phyloP scores from a whole-genome alignment of 2,329 filamentous ascomycete species.

The Thielaviopsis musarum region DNA sequence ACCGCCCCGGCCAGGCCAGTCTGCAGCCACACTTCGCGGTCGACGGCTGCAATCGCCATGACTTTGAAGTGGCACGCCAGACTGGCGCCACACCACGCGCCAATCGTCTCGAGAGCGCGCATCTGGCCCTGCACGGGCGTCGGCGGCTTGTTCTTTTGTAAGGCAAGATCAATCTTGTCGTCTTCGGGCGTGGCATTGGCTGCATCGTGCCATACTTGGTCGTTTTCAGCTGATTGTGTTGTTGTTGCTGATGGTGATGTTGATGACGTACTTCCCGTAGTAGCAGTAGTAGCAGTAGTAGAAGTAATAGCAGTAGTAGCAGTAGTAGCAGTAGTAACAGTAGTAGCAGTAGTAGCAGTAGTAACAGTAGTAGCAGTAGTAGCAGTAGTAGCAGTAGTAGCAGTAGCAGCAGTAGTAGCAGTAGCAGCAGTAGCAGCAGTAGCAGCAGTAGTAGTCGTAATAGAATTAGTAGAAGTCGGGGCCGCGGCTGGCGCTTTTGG shows the following conservation, averaged over 20 bases:
- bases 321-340: no score
- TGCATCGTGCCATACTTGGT: constrained; percentile 23
- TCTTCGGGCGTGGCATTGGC: constrained; percentile 29
- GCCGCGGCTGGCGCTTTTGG: constrained; percentile 16
- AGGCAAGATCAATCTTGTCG: constrained; percentile 42
- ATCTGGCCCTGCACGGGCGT: constrained; percentile 36
- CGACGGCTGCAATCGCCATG: constrained; percentile 50
- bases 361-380: no score
- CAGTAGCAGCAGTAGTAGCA: no score
- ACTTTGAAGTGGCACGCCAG: constrained; percentile 51
- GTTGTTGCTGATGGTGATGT: constrained; percentile 2
- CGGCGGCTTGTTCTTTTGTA: constrained; percentile 25
- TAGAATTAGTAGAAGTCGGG: constrained; percentile 11
- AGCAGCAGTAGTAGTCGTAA: constrained; percentile 3
- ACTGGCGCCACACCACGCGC: constrained; percentile 60
- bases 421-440: constrained; percentile 1
- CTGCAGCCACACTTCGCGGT: constrained; percentile 53
- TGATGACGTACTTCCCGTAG: no score
- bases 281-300: not conserved
- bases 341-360: no score
- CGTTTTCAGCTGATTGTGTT: constrained; percentile 18
- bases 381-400: no score
- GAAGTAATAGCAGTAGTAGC: no score
- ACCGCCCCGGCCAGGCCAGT: constrained; percentile 48
- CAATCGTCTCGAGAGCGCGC: constrained; percentile 50